Conservation (phyloP, 148 eudicot genomes). For the Polygonum aviculare region DNA sequence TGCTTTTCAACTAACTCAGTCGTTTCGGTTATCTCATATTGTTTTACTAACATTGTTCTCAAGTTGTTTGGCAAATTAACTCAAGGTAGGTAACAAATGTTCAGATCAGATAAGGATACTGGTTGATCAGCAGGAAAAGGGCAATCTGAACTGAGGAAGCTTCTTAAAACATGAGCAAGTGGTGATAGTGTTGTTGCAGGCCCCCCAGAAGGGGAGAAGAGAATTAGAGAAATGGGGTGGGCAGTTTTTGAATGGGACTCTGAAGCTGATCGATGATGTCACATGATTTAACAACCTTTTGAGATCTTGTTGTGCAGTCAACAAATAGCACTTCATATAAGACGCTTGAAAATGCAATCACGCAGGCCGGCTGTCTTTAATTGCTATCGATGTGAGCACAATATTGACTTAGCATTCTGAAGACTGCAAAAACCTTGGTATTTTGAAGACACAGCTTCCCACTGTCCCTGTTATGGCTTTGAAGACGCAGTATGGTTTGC, state of each 20-base stretch:
- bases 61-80: not conserved
- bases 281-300: conserved; percentile 18
- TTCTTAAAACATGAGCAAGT: conserved; percentile 42
- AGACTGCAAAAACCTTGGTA: conserved; percentile 40
- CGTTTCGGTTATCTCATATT: no score
- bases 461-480: conserved; percentile 84
- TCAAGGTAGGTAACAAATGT: conserved; percentile 5
- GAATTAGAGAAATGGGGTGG: conserved; percentile 46
- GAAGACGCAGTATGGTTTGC: conserved; percentile 57
- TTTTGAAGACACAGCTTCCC: conserved; percentile 95
- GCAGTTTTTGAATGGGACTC: conserved; percentile 76
- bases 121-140: conserved; percentile 80
- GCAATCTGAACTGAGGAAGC: conserved; percentile 68
- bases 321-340: conserved; percentile 51
- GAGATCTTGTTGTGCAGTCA: not conserved
- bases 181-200: conserved; percentile 22
- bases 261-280: conserved; percentile 65
- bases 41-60: no score
- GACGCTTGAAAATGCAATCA: conserved; percentile 91
- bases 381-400: conserved; percentile 83
- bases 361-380: conserved; percentile 84
- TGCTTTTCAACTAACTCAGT: no score
- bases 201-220: conserved; percentile 27
- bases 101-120: conserved; percentile 75
- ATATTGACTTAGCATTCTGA: not conserved